A percentile compares a stretch with the other conserved stretches of the same genome.
Evolutionary conservation across 2,329 filamentous ascomycete genomes (phyloP).

Genomic region (Aspergillus hortae): DNA sequence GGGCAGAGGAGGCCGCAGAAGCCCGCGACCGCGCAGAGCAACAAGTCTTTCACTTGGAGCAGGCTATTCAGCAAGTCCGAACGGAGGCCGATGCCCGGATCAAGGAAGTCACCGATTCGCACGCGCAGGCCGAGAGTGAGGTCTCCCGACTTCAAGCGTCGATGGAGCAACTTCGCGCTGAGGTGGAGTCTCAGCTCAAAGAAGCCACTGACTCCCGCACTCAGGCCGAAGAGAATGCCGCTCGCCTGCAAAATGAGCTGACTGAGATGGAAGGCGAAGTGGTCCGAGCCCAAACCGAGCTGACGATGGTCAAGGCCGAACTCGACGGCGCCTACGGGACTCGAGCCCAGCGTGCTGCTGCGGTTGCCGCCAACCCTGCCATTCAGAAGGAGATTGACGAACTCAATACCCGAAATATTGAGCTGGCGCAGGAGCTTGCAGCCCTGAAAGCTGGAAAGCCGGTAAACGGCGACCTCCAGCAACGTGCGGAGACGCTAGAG

Average conservation of each 20-base stretch:
- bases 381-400: conserved; percentile 60
- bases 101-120: conserved; percentile 19
- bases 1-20: conserved; percentile 18
- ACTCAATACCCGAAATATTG: conserved; percentile 47
- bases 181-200: conserved; percentile 30
- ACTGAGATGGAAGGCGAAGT: conserved; percentile 59
- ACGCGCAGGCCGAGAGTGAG: conserved; percentile 18
- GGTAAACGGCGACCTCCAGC: conserved; percentile 37
- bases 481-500: conserved; percentile 56
- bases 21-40: conserved; percentile 27
- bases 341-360: conserved; percentile 65
- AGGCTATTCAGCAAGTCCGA: conserved; percentile 21
- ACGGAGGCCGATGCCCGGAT: conserved; percentile 18
- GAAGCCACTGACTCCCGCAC: conserved; percentile 26
- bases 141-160: conserved; percentile 18
- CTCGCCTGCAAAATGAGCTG: conserved; percentile 48
- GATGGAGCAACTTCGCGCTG: conserved; percentile 30
- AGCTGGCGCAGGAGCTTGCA: conserved; percentile 47
- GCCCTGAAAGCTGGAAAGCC: conserved; percentile 35
- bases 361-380: conserved; percentile 56
- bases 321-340: conserved; percentile 90
- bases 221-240: conserved; percentile 35
- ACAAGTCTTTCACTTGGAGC: conserved; percentile 25
- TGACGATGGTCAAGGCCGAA: conserved; percentile 87
- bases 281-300: conserved; percentile 66